These are phyloP conservation scores for Ustilago lituana DNA, from an alignment of 1,284 basidiomycete species.

Conservation along the genomic window DNA sequence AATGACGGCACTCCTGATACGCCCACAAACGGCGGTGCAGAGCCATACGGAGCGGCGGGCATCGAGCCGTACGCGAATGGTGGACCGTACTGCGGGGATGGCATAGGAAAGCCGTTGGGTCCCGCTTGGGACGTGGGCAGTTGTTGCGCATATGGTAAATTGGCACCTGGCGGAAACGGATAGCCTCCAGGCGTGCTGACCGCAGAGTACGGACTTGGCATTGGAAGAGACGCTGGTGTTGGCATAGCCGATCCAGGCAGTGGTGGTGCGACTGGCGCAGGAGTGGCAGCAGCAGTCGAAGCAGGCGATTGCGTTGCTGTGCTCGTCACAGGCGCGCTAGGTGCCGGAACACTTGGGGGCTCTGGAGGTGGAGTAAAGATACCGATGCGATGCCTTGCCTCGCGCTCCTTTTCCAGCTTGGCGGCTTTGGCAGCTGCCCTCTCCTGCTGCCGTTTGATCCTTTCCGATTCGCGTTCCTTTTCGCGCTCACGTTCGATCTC, in stretches of 20 bases:
- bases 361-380: slow-evolving; percentile 39
- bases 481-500: slow-evolving; percentile 49
- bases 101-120: slow-evolving; percentile 19
- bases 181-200: slow-evolving; percentile 24
- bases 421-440: slow-evolving; percentile 41
- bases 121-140: slow-evolving; percentile 8
- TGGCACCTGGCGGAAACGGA: slow-evolving; percentile 24
- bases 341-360: neutral
- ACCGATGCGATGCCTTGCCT: slow-evolving; percentile 31
- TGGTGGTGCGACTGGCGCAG: slow-evolving; percentile 7
- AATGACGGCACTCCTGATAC: slow-evolving; percentile 3
- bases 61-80: slow-evolving; percentile 13
- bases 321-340: neutral
- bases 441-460: slow-evolving; percentile 46
- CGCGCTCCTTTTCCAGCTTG: slow-evolving; percentile 43
- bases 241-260: neutral
- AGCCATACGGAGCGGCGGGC: slow-evolving; percentile 14
- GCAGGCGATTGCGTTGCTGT: slow-evolving; percentile 12
- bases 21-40: slow-evolving; percentile 9
- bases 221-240: slow-evolving; percentile 7
- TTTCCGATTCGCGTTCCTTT: slow-evolving; percentile 37
- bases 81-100: slow-evolving; percentile 12
- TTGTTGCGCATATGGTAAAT: slow-evolving; percentile 5
- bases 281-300: slow-evolving; percentile 6
- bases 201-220: slow-evolving; percentile 13